phyloP scores from a whole-genome alignment of 345 rosid genomes.

The sweet orange (Citrus sinensis) region DVS_A1.0 CM039169.1:4739501-4740000 shows the following conservation, averaged over 20 bases:
- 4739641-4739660: too few relatives aligned
- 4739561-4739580: neutral
- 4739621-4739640: neutral
- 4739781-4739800: too few relatives aligned
- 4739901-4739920: neutral
- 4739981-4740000: neutral
- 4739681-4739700: neutral
- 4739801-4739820: neutral
- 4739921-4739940: too few relatives aligned
- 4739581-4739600: neutral
- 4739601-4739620: too few relatives aligned
- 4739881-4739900: neutral
- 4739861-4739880: slow-evolving; percentile 1
- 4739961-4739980: neutral
- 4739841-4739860: neutral
- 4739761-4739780: too few relatives aligned
- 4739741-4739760: too few relatives aligned
- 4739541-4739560: too few relatives aligned
- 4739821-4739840: neutral
- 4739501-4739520: neutral
- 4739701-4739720: neutral
- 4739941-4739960: neutral
- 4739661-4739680: neutral
- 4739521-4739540: neutral
- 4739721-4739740: neutral